These are phyloP conservation scores for Carex arenaria DNA, from an alignment of 202 grass and related monocot species.

Conservation along the genomic window DNA sequence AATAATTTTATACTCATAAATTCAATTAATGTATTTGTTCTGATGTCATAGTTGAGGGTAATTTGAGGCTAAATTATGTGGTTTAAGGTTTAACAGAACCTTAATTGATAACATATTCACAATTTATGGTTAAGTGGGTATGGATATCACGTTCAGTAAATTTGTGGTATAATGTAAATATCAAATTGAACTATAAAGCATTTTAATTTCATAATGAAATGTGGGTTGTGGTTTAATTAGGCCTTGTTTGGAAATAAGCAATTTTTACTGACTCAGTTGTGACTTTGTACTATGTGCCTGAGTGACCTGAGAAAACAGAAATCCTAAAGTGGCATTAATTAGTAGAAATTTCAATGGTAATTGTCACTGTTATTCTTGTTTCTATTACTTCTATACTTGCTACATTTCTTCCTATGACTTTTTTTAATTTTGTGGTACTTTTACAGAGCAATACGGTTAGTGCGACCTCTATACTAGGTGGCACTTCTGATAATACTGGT, in stretches of 20 bases:
- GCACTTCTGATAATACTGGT: slow-evolving; percentile 77
- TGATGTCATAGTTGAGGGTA: no score
- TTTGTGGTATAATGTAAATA: no score
- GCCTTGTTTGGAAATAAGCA: no score
- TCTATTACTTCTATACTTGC: not conserved
- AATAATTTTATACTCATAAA: no score
- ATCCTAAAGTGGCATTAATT: not conserved
- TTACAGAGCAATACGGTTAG: slow-evolving; percentile 51
- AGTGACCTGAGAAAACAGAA: not conserved
- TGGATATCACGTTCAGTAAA: no score
- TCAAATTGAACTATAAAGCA: no score
- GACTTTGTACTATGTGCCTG: not conserved
- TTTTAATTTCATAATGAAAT: no score
- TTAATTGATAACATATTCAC: not conserved
- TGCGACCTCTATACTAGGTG: slow-evolving; percentile 69
- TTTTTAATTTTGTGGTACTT: not conserved
- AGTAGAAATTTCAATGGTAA: not conserved
- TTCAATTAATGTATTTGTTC: no score
- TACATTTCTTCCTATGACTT: not conserved
- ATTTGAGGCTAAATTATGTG: not conserved
- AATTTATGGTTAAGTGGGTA: not conserved
- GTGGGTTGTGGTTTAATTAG: no score
- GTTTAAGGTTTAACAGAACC: not conserved
- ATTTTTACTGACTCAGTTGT: not conserved
- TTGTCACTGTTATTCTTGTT: not conserved